Percentiles rank a stretch among this genome's conserved stretches.
Conservation (phyloP, 345 rosid genomes). For the Bruguiera gymnorhiza region DNA sequence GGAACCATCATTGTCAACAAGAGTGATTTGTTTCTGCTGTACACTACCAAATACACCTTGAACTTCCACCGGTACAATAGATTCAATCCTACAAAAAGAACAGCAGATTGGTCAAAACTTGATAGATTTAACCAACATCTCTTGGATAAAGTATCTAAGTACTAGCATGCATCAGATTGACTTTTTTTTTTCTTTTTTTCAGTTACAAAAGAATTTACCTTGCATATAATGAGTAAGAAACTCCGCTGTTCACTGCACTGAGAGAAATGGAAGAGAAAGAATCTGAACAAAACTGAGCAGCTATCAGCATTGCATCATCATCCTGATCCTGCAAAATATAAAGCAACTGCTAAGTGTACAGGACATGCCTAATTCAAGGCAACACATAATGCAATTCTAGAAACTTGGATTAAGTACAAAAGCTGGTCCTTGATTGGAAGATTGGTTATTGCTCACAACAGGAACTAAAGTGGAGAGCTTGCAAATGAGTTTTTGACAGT, state of each 20-base stretch:
- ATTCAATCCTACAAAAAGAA: constrained; percentile 64
- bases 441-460: not conserved
- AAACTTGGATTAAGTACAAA: not conserved
- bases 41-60: constrained; percentile 46
- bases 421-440: not conserved
- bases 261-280: constrained; percentile 78
- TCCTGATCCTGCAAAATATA: constrained; percentile 64
- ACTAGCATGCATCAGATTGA: not conserved
- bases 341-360: constrained; percentile 14
- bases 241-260: constrained; percentile 49
- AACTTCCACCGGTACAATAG: constrained; percentile 67
- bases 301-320: constrained; percentile 75
- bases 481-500: constrained; percentile 6
- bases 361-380: constrained; percentile 1
- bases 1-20: constrained; percentile 66
- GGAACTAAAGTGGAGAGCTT: constrained; percentile 7
- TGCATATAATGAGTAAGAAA: constrained; percentile 77
- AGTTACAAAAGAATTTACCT: constrained; percentile 34
- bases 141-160: not conserved
- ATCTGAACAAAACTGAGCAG: constrained; percentile 81
- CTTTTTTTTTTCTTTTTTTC: no score
- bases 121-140: not conserved
- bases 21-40: constrained; percentile 60
- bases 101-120: not conserved
- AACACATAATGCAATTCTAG: not conserved